A percentile compares a stretch with the other conserved stretches of the same genome.
Conservation (phyloP, 306 rosid species). For the Cicer bijugum region DNA sequence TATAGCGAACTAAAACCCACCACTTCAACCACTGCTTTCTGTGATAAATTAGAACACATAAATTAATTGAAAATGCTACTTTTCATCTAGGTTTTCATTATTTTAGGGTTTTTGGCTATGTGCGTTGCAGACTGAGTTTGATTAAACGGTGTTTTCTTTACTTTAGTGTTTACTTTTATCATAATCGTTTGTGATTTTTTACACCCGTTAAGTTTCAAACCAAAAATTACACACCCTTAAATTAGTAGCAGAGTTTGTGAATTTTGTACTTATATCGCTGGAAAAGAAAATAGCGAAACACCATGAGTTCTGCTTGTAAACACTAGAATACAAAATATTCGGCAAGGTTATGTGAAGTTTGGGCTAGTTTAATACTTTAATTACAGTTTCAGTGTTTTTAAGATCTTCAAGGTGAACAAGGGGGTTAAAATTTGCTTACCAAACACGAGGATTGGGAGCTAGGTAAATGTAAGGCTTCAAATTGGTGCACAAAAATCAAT, state of each 20-base stretch:
- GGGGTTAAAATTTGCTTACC: constrained; percentile 16
- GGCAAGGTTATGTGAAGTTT: constrained; percentile 21
- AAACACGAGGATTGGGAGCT: background rate
- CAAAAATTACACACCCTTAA: background rate
- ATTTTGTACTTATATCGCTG: constrained; percentile 16
- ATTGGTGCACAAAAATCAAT: background rate
- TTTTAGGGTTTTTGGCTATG: constrained; percentile 6
- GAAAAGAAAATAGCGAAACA: background rate
- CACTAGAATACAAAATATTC: background rate
- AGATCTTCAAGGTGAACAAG: background rate
- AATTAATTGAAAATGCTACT: background rate
- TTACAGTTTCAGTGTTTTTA: constrained; percentile 6
- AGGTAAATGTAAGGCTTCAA: constrained; percentile 3
- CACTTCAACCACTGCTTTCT: background rate
- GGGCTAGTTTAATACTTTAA: constrained; percentile 3
- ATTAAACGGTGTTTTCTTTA: background rate
- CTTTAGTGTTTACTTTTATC: background rate
- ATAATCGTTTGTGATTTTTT: background rate
- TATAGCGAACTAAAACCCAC: background rate
- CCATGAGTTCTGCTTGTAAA: background rate
- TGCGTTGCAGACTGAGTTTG: background rate
- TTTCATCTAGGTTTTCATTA: constrained; percentile 17
- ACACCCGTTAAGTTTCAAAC: background rate
- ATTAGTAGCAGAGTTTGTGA: background rate
- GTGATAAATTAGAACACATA: constrained; percentile 1